These are phyloP conservation scores for Apostasia shenzhenica DNA, from an alignment of 106 monocot species.

Conservation along the genomic window DNA sequence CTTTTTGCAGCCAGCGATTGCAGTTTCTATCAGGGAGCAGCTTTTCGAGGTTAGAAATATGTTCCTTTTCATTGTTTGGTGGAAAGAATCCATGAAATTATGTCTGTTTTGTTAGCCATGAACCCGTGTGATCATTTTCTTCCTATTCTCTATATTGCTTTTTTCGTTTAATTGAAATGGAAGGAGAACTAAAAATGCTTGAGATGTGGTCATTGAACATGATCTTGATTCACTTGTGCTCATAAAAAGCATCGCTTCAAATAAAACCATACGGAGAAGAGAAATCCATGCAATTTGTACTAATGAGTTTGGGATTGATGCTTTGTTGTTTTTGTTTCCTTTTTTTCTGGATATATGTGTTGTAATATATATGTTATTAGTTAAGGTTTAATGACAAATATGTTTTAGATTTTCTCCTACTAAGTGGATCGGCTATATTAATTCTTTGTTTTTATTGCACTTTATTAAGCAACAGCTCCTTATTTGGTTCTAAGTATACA, in stretches of 20 bases:
- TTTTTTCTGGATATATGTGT: background rate
- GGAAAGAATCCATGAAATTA: background rate
- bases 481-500: too few relatives aligned
- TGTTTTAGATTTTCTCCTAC: too few relatives aligned
- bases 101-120: background rate
- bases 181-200: background rate
- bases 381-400: background rate
- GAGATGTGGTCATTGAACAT: background rate
- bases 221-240: too few relatives aligned
- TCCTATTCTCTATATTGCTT: background rate
- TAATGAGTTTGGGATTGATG: too few relatives aligned
- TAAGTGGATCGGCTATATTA: too few relatives aligned
- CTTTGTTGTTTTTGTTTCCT: too few relatives aligned
- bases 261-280: too few relatives aligned
- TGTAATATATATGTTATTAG: background rate
- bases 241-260: too few relatives aligned
- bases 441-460: too few relatives aligned
- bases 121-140: background rate
- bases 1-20: constrained; percentile 71
- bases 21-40: constrained; percentile 88
- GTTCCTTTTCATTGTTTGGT: background rate
- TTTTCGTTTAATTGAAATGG: constrained; percentile 1
- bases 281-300: too few relatives aligned
- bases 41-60: constrained; percentile 68
- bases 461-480: too few relatives aligned